phyloP scores from a whole-genome alignment of 495 filamentous ascomycete genomes.

The Cercophora newfieldiana region DNA sequence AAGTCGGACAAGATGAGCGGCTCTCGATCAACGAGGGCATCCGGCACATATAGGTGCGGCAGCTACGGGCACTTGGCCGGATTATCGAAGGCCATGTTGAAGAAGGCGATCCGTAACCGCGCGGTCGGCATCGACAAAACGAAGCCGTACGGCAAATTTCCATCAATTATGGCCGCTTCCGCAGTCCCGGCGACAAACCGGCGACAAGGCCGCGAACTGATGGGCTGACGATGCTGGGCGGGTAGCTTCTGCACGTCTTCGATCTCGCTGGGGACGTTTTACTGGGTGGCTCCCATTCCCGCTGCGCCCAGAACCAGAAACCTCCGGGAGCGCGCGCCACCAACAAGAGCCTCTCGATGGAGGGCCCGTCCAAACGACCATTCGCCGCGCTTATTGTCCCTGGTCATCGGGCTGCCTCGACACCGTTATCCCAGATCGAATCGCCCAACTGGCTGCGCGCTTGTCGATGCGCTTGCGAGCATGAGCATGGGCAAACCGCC shows the following conservation, averaged over 20 bases:
- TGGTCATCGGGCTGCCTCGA: conserved; percentile 19
- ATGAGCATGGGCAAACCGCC: neutral
- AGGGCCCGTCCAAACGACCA: conserved; percentile 4
- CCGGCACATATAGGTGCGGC: conserved; percentile 11
- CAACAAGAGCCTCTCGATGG: conserved; percentile 2
- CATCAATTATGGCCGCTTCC: neutral
- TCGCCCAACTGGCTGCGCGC: conserved; percentile 28
- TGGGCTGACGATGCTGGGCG: conserved; percentile 16
- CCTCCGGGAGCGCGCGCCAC: conserved; percentile 20
- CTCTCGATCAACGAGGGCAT: conserved; percentile 3
- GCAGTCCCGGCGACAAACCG: neutral
- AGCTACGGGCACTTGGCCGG: neutral
- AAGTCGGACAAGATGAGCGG: conserved; percentile 9
- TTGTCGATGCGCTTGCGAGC: conserved; percentile 33
- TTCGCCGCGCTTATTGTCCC: conserved; percentile 10
- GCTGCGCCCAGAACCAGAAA: neutral
- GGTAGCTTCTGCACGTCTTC: conserved; percentile 21
- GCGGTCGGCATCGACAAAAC: conserved; percentile 5
- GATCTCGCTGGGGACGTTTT: conserved; percentile 9
- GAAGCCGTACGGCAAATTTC: neutral
- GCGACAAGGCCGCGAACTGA: neutral
- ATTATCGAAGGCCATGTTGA: neutral
- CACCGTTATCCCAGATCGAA: conserved; percentile 2
- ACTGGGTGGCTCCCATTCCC: conserved; percentile 5
- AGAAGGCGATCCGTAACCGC: conserved; percentile 8